Evolutionary conservation across 441 rosid species (phyloP).

Genomic region (Brassica hybrid): DNA sequence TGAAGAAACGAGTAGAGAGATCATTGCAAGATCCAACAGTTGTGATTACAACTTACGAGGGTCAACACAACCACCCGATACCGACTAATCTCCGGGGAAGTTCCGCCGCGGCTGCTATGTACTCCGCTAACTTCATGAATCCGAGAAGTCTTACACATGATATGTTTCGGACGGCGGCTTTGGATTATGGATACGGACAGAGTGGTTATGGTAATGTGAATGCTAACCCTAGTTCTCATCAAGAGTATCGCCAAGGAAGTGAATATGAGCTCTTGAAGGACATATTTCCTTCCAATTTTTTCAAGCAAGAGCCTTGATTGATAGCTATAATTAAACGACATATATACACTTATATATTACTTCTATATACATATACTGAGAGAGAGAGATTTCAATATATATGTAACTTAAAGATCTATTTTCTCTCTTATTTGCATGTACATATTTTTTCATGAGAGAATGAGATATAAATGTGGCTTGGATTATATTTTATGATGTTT

Average conservation of each 20-base stretch:
- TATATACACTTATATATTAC: background rate
- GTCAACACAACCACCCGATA: slow-evolving; percentile 70
- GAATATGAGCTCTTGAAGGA: slow-evolving; percentile 82
- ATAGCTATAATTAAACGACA: slow-evolving; percentile 8
- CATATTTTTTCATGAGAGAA: slow-evolving; percentile 32
- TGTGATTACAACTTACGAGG: no score
- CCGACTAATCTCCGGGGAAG: slow-evolving; percentile 75
- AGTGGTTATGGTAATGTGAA: slow-evolving; percentile 39
- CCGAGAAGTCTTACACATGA: slow-evolving; percentile 48
- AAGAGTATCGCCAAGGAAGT: slow-evolving; percentile 32
- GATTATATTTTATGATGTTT: slow-evolving; percentile 17
- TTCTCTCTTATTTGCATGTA: slow-evolving; percentile 39
- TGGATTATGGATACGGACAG: slow-evolving; percentile 38
- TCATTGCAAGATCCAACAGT: slow-evolving; percentile 77
- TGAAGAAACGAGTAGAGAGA: slow-evolving; percentile 90
- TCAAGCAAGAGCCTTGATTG: slow-evolving; percentile 73
- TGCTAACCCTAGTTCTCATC: slow-evolving; percentile 40
- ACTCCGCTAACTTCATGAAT: slow-evolving; percentile 30
- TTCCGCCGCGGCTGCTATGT: slow-evolving; percentile 52
- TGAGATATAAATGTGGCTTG: slow-evolving; percentile 26
- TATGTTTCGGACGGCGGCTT: slow-evolving; percentile 29
- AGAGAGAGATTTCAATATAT: background rate
- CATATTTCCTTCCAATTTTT: slow-evolving; percentile 68
- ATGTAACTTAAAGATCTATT: slow-evolving; percentile 29
- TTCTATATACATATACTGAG: background rate